phyloP scores from a whole-genome alignment of 2,329 filamentous ascomycete genomes.

The Ceratocystis cubensis region DNA sequence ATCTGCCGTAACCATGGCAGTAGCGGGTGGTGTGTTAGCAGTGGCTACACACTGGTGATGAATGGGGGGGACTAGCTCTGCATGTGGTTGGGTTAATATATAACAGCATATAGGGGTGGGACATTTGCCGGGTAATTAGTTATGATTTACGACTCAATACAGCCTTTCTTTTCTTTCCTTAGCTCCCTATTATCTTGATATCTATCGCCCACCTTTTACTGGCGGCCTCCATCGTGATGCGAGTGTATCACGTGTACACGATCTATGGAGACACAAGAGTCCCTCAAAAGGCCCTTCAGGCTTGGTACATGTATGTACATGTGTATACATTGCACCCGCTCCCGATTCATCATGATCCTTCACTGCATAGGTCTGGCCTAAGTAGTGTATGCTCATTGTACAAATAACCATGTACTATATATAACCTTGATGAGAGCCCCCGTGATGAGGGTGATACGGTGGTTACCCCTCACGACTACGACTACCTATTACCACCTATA shows the following conservation, averaged over 20 bases:
- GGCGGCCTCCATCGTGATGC: background rate
- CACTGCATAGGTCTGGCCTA: background rate
- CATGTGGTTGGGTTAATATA: background rate
- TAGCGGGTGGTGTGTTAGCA: conserved; percentile 2
- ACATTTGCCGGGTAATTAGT: background rate
- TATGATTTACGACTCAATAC: background rate
- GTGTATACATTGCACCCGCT: no score
- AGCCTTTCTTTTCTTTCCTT: background rate
- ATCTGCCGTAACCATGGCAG: conserved; percentile 15
- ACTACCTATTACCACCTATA: background rate
- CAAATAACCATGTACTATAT: no score
- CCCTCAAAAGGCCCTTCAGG: background rate
- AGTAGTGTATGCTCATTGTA: background rate
- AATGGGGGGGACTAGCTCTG: background rate
- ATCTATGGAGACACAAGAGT: background rate
- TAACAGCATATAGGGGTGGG: background rate
- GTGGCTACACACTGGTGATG: conserved; percentile 13
- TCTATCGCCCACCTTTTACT: background rate
- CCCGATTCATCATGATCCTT: background rate
- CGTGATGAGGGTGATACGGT: background rate
- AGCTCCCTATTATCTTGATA: background rate
- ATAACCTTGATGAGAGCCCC: no score
- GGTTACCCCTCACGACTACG: conserved; percentile 8
- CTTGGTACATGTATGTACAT: background rate
- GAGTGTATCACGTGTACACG: background rate